Conservation (phyloP, 177 flowering plant species). For the Vitis hybrid region DNA sequence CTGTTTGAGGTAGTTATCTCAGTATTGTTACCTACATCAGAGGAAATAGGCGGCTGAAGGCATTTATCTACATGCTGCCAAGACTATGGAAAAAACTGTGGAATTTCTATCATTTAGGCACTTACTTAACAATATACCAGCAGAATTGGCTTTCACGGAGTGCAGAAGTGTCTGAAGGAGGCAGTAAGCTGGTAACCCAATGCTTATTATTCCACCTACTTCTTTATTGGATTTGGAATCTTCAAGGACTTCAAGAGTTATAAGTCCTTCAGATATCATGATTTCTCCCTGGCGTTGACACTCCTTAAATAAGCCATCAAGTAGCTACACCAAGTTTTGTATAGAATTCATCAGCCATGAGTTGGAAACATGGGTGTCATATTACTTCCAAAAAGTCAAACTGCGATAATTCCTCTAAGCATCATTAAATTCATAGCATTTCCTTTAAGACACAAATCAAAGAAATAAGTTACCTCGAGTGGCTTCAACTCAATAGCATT, state of each 20-base stretch:
- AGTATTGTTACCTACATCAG: slow-evolving; percentile 58
- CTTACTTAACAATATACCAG: slow-evolving; percentile 79
- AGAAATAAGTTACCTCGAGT: slow-evolving; percentile 56
- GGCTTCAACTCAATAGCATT: slow-evolving; percentile 66
- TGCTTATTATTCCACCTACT: slow-evolving; percentile 37
- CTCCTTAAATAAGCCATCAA: slow-evolving; percentile 53
- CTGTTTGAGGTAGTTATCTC: slow-evolving; percentile 71
- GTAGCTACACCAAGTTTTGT: slow-evolving; percentile 39
- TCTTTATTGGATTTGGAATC: slow-evolving; percentile 49
- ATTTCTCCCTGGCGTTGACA: slow-evolving; percentile 49
- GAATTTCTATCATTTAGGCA: not conserved
- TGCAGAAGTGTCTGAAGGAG: slow-evolving; percentile 63
- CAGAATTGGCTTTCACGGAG: slow-evolving; percentile 67
- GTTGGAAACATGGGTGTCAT: not conserved
- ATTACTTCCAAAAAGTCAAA: too few relatives aligned
- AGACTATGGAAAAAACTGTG: too few relatives aligned
- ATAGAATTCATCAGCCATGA: not conserved
- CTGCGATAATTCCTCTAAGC: too few relatives aligned
- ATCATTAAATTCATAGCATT: not conserved
- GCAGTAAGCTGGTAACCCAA: slow-evolving; percentile 84
- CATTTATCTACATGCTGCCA: too few relatives aligned
- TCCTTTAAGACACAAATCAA: not conserved
- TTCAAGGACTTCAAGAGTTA: slow-evolving; percentile 60
- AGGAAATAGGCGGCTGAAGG: too few relatives aligned
- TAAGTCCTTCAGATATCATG: slow-evolving; percentile 54